Percentiles rank a stretch among this genome's conserved stretches.
Conservation (phyloP, 345 rosid genomes). For the Lepidium didymum region DNA sequence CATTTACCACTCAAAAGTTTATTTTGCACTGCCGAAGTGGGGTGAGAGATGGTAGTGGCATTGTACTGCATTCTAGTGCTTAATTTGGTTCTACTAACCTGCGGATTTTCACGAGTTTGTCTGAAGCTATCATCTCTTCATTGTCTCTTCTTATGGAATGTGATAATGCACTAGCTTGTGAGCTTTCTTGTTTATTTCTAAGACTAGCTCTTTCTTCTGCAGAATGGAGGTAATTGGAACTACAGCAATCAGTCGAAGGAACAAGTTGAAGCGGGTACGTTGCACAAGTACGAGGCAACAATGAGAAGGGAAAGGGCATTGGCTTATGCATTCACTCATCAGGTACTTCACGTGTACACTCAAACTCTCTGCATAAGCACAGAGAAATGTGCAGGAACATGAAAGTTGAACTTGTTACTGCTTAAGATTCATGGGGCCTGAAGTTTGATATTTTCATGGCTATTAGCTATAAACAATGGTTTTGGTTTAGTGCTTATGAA, state of each 20-base stretch:
- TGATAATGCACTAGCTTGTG: not conserved
- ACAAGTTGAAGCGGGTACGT: slow-evolving; percentile 62
- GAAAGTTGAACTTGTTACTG: not conserved
- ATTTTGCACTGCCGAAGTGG: not conserved
- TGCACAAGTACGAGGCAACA: slow-evolving; percentile 72
- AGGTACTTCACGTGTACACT: slow-evolving; percentile 39
- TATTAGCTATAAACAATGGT: not conserved
- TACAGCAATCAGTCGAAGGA: slow-evolving; percentile 78
- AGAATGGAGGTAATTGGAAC: slow-evolving; percentile 89
- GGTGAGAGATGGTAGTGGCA: not conserved
- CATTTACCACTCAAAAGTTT: not conserved
- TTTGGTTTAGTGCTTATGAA: not conserved
- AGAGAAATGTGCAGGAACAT: not conserved
- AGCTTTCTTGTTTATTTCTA: not conserved
- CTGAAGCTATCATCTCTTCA: no score
- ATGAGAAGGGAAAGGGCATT: slow-evolving; percentile 90
- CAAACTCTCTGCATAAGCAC: not conserved
- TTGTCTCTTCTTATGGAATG: no score
- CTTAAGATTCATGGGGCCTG: not conserved
- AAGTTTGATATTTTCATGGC: not conserved
- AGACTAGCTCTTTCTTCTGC: not conserved
- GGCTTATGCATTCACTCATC: slow-evolving; percentile 85
- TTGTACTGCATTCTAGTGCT: not conserved
- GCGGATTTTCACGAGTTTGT: not conserved
- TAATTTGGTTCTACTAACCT: not conserved